These are phyloP conservation scores for Trichoderma breve DNA, from an alignment of 2,329 filamentous ascomycete species.

Conservation along the genomic window DNA sequence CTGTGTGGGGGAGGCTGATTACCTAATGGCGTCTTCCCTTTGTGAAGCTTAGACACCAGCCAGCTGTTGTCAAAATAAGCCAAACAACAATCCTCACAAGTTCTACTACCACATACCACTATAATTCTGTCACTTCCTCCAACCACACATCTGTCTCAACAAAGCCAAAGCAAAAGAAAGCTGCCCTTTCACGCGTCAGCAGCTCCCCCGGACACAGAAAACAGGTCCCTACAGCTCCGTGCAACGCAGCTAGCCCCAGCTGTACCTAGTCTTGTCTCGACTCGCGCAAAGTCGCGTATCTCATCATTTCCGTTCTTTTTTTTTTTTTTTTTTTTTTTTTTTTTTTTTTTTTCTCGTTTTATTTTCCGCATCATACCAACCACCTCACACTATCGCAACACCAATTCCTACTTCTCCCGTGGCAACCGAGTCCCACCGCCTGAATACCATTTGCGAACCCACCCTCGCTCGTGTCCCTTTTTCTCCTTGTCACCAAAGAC, in stretches of 20 bases:
- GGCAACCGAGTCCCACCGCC: conserved; percentile 6
- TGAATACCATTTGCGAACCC: background rate
- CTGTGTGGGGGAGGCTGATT: background rate
- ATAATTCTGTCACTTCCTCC: conserved; percentile 5
- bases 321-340: background rate
- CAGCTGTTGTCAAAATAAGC: background rate
- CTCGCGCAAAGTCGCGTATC: conserved; percentile 19
- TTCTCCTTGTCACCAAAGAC: background rate
- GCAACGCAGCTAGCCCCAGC: background rate
- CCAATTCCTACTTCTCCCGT: background rate
- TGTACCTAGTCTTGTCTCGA: conserved; percentile 1
- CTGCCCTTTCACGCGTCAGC: background rate
- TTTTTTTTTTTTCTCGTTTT: background rate
- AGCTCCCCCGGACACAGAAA: background rate
- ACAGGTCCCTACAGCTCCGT: conserved; percentile 2
- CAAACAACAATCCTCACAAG: background rate
- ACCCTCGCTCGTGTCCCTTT: background rate
- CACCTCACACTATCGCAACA: background rate
- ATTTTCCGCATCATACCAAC: background rate
- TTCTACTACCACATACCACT: too few species aligned
- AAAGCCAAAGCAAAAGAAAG: background rate
- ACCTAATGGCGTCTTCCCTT: background rate
- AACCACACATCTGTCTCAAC: background rate
- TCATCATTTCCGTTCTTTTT: conserved; percentile 8
- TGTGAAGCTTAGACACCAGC: background rate